Percentiles rank a stretch among this genome's conserved stretches.
Conservation (phyloP, 345 rosid species). For the Anastatica hierochuntica region DNA sequence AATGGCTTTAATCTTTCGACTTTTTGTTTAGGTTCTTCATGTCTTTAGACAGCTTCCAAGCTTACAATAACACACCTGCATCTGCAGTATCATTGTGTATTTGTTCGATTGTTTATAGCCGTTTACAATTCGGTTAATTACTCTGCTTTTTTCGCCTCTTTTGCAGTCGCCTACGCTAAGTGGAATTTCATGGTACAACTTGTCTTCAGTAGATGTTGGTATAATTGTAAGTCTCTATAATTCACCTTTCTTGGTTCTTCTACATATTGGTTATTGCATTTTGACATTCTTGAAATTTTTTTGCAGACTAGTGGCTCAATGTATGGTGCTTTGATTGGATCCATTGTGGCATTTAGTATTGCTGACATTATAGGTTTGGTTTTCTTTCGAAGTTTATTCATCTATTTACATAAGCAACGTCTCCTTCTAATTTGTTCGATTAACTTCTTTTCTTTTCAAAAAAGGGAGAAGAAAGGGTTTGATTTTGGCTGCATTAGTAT, state of each 20-base stretch:
- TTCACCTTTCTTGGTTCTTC: constrained; percentile 4
- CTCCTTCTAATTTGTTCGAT: too few species aligned
- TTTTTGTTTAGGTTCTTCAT: too few species aligned
- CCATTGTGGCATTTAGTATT: constrained; percentile 68
- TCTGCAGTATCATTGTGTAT: neutral
- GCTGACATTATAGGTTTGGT: constrained; percentile 83
- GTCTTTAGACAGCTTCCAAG: neutral
- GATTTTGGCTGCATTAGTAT: constrained; percentile 53
- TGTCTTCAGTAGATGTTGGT: constrained; percentile 79
- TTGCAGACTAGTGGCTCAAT: constrained; percentile 94
- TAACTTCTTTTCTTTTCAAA: constrained; percentile 19
- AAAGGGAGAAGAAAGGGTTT: constrained; percentile 96
- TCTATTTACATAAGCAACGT: too few species aligned
- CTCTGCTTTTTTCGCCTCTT: constrained; percentile 13
- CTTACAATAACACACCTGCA: neutral
- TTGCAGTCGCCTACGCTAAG: constrained; percentile 70
- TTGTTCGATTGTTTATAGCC: neutral
- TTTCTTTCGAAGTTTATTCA: neutral
- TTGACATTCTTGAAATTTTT: constrained; percentile 1
- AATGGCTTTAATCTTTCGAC: constrained; percentile 6
- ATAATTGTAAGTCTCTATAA: constrained; percentile 71
- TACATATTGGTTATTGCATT: neutral
- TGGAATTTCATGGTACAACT: constrained; percentile 77
- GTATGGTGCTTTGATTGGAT: constrained; percentile 96
- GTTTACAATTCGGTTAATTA: too few species aligned